phyloP scores from a whole-genome alignment of 352 stramenopile genomes.

The Phytophthora multivora region DNA sequence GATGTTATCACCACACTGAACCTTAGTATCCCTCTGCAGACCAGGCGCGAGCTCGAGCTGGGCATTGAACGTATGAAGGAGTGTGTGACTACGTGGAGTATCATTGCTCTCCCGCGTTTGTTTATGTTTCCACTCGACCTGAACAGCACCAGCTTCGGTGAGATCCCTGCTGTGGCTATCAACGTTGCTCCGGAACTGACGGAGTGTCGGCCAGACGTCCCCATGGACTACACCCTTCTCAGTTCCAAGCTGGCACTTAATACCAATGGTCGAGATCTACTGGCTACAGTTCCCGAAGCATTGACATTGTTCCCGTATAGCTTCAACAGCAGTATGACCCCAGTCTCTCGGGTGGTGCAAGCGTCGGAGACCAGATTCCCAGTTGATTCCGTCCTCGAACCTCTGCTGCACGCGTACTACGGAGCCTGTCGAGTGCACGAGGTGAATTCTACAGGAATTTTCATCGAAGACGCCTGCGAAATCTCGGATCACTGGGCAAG shows the following conservation, averaged over 20 bases:
- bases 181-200: conserved; percentile 25
- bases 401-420: conserved; percentile 28
- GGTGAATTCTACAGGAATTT: conserved; percentile 25
- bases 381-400: conserved; percentile 8
- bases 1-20: conserved; percentile 23
- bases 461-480: conserved; percentile 24
- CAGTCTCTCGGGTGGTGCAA: conserved; percentile 13
- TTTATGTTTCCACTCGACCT: conserved; percentile 22
- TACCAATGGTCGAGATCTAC: conserved; percentile 23
- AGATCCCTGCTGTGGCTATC: conserved; percentile 27
- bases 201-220: conserved; percentile 16
- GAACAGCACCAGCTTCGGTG: conserved; percentile 17
- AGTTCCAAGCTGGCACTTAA: conserved; percentile 13
- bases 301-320: conserved; percentile 32
- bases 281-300: conserved; percentile 27
- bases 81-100: conserved; percentile 29
- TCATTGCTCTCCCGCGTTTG: conserved; percentile 26
- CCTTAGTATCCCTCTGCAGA: conserved; percentile 21
- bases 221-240: conserved; percentile 8
- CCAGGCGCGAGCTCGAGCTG: conserved; percentile 24
- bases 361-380: conserved; percentile 15
- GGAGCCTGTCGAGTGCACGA: conserved; percentile 23
- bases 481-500: conserved; percentile 27
- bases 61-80: conserved; percentile 12
- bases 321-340: conserved; percentile 23